Base-by-base conservation (phyloP, 441 rosid species). In the Omphalea diandra region DNA sequence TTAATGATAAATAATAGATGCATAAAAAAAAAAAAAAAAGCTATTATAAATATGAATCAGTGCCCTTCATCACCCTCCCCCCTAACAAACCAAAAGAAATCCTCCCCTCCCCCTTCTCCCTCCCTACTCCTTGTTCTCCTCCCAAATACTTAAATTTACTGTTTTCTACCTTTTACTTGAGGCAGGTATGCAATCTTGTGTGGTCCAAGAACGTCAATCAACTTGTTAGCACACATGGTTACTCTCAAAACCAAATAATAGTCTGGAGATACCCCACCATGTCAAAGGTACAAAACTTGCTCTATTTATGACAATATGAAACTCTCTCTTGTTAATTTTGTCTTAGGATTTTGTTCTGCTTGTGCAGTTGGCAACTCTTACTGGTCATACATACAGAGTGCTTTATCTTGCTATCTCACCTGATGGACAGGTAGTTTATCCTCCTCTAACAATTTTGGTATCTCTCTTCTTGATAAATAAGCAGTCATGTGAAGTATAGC, bases 151-250 rank as follows among this genome's bases (percentile, higher is more conserved):
- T 36, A 4, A 32, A 20, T 40, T 15, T 73, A n/a, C 73, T 73
- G 18, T 73, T 67, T 35, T 59, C 18, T 17, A 22, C 33, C 17
- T 62, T 59, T 63, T 40, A 17, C 12, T 26, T 24, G 29, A 79
- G 61, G 58, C 83, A 94, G 98, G 97, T 94, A 38, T 91, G 97
- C 84, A 91, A 90, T 85, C 91, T 94, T 50, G 97, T 84, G 55
- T 94, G 98, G 98, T 91, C 98, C 43, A 94, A 91, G 80, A 91
- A 94, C 73, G 97, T 88, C 43, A 94, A 94, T 70, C 97, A 94
- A 69, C 90, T 94, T 5, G 97, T 94, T 70, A 94, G 98, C 86
- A 90, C 98, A 1, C 98, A 94, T 64, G 98, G 98, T 33, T 94
- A 90, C 86, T 94, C 98, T 63, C 97, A 94, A 68, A 94, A 94